Base-by-base conservation (phyloP, 2,329 filamentous ascomycete genomes). In the Akanthomyces dipterigenus region DNA sequence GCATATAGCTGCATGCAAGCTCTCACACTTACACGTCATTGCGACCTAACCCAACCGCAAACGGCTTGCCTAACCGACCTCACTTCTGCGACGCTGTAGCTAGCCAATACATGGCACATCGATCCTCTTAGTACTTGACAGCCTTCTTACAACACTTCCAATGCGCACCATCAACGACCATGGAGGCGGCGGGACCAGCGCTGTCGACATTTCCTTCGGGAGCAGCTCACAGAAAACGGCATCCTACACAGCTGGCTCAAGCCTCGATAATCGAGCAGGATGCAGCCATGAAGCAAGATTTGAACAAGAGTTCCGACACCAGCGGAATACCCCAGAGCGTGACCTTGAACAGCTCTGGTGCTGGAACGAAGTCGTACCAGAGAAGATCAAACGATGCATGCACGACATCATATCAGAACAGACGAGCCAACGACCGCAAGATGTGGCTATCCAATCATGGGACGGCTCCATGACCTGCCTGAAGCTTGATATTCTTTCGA, bases 371-470 rank as follows among this genome's bases (percentile, higher is more conserved):
- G 67, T 69, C 1, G 67, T 80, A 2, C 76, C 78, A 1, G 70
- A 74, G 0, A 72, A 72, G 3, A 67, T 81, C 22, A 67, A 74
- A 20, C 69, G 67, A 50, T 79, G 77, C 63, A 78, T 80, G 71
- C 80, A 82, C 63, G 76, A 80, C 46, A 67, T 81, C 60, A 75
- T 82, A 60, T 70, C 72, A 11, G 71, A 76, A 14, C 73, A 73
- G 55, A 75, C 75, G 14, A 64, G 62, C 14, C 62, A 65, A 26
- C 70, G 74, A 3, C 78, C 79, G 1, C 65, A 72, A n/a, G 70
- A 72, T 24, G 64, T 73, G 5, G 80, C 80, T 28, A 73, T 82
- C n/a, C 69, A 77, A 60, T 80, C 80, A 0, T 82, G 78, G 78
- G 80, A 82, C 62, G 79, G 80, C 38, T 67, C 68, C 59, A 73